A percentile compares a stretch with the other conserved stretches of the same genome.
Evolutionary conservation across 2,329 filamentous ascomycete genomes (phyloP).

Genomic region (Neopestalotiopsis sp.): DNA sequence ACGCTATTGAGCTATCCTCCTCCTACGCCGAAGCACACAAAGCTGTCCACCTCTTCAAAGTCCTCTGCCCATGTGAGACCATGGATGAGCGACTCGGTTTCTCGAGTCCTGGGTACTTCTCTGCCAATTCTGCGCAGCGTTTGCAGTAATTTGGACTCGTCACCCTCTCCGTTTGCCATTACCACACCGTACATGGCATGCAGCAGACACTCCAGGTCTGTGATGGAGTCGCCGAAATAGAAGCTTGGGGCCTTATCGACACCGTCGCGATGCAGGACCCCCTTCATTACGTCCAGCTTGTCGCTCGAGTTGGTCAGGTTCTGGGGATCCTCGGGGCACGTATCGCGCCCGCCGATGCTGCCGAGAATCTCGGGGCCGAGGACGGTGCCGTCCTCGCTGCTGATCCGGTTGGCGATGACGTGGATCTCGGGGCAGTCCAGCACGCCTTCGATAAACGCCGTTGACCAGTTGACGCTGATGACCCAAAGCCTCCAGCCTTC

Average conservation of each 20-base stretch:
- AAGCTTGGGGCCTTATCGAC: constrained; percentile 36
- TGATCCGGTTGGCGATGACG: constrained; percentile 52
- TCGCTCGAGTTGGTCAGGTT: constrained; percentile 49
- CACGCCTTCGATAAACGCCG: constrained; percentile 52
- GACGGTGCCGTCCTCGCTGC: constrained; percentile 43
- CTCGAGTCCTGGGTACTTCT: constrained; percentile 34
- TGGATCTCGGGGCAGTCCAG: constrained; percentile 38
- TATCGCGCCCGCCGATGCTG: constrained; percentile 8
- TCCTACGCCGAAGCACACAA: not conserved
- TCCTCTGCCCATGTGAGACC: constrained; percentile 36
- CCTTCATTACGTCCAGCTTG: constrained; percentile 50
- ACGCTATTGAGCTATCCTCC: not conserved
- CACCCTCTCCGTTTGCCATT: constrained; percentile 45
- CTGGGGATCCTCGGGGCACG: constrained; percentile 27
- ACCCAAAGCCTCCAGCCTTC: constrained; percentile 47
- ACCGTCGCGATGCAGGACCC: constrained; percentile 32
- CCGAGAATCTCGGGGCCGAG: constrained; percentile 43
- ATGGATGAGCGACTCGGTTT: constrained; percentile 28
- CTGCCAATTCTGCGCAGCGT: constrained; percentile 38
- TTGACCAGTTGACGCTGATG: constrained; percentile 59
- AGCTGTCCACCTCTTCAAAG: constrained; percentile 34
- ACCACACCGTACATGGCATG: constrained; percentile 48
- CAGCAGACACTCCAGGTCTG: constrained; percentile 61
- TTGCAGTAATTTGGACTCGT: constrained; percentile 33
- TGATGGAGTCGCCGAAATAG: constrained; percentile 65